phyloP scores from a whole-genome alignment of 2,329 filamentous ascomycete species.

The Bipolaris zeicola region DNA sequence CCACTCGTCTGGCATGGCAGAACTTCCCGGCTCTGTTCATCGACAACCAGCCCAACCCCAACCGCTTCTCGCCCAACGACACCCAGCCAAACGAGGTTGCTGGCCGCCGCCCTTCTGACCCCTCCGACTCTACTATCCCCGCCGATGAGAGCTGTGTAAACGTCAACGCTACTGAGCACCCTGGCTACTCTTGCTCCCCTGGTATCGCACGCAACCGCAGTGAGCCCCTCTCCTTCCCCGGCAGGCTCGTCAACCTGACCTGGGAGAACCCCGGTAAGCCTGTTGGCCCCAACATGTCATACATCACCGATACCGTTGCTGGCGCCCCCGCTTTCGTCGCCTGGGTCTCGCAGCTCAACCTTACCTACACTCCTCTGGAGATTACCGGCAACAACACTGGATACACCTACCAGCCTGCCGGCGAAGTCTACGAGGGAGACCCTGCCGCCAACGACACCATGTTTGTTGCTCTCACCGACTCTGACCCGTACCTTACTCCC shows the following conservation, averaged over 20 bases:
- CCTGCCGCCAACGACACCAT: slow-evolving; percentile 77
- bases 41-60: slow-evolving; percentile 77
- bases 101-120: slow-evolving; percentile 63
- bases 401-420: slow-evolving; percentile 74
- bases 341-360: slow-evolving; percentile 75
- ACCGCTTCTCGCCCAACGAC: slow-evolving; percentile 67
- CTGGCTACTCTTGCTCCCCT: slow-evolving; percentile 65
- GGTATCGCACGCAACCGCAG: slow-evolving; percentile 72
- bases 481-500: slow-evolving; percentile 70
- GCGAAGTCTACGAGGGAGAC: slow-evolving; percentile 69
- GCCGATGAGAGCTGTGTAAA: slow-evolving; percentile 62
- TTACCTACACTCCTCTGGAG: slow-evolving; percentile 62
- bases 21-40: slow-evolving; percentile 78
- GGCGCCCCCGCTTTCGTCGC: slow-evolving; percentile 68
- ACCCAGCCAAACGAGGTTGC: slow-evolving; percentile 68
- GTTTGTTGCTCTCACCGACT: slow-evolving; percentile 77
- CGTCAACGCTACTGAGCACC: slow-evolving; percentile 58
- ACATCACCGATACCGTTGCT: slow-evolving; percentile 68
- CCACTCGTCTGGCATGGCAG: slow-evolving; percentile 79
- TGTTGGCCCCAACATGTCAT: slow-evolving; percentile 82
- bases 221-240: slow-evolving; percentile 74
- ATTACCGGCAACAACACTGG: slow-evolving; percentile 67
- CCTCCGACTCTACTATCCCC: slow-evolving; percentile 56
- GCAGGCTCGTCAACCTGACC: slow-evolving; percentile 70
- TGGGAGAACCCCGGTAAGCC: slow-evolving; percentile 74